Percentiles rank a stretch among this genome's conserved stretches.
Conservation (phyloP, 768 basidiomycete species). For the Chalciporus piperatus region DNA sequence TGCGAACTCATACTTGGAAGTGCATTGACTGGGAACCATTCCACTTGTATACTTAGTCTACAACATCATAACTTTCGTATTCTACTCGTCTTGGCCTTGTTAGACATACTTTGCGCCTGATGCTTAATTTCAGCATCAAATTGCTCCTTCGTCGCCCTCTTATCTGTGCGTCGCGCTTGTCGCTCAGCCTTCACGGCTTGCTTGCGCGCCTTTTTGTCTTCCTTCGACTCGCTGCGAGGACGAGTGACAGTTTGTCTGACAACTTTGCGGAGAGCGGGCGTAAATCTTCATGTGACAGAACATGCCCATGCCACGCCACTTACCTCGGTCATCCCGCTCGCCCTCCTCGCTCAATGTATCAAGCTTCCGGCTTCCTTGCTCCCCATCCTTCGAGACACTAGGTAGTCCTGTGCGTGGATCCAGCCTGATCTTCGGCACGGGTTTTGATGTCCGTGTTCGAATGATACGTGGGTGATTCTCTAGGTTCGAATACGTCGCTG, state of each 20-base stretch:
- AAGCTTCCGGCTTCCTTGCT: slow-evolving; percentile 8
- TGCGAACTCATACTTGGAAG: too few relatives aligned
- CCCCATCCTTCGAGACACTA: slow-evolving; percentile 35
- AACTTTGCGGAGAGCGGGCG: not conserved
- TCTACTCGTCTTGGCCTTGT: slow-evolving; percentile 37
- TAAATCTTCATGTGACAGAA: slow-evolving; percentile 1
- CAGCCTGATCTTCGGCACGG: slow-evolving; percentile 62
- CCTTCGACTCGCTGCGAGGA: slow-evolving; percentile 70
- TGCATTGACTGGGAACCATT: not conserved
- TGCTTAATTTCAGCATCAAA: slow-evolving; percentile 62
- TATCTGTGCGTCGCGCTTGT: slow-evolving; percentile 61
- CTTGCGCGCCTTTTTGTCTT: slow-evolving; percentile 73
- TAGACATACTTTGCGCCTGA: slow-evolving; percentile 48
- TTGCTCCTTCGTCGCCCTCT: slow-evolving; percentile 62
- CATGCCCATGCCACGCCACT: not conserved
- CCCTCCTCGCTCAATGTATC: slow-evolving; percentile 28
- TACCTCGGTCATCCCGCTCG: slow-evolving; percentile 28
- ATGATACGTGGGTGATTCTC: slow-evolving; percentile 96
- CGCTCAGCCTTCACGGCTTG: slow-evolving; percentile 64
- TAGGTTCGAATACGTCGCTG: slow-evolving; percentile 94
- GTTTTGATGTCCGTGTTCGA: slow-evolving; percentile 53
- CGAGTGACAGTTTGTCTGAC: slow-evolving; percentile 56
- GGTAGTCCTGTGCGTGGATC: slow-evolving; percentile 82
- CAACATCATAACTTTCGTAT: slow-evolving; percentile 20
- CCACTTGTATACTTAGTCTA: not conserved